Evolutionary conservation across 1,139 yeast species (phyloP).

Genomic region (Candida mesenterica): DNA sequence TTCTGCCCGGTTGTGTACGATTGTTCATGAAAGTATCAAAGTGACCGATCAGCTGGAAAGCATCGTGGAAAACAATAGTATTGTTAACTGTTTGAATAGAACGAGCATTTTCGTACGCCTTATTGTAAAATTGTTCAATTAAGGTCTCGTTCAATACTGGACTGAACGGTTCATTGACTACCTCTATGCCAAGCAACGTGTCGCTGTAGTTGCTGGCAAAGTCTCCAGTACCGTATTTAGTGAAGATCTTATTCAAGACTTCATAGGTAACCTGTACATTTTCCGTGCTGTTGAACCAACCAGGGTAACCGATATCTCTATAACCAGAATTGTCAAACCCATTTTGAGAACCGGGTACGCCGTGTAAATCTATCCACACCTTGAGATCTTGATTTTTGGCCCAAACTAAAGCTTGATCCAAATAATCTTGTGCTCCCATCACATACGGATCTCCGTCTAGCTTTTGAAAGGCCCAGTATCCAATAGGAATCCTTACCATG

Average conservation of each 20-base stretch:
- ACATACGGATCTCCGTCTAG: constrained; percentile 57
- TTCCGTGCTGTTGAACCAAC: constrained; percentile 48
- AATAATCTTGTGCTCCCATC: constrained; percentile 51
- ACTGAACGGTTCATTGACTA: constrained; percentile 66
- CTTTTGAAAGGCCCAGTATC: constrained; percentile 63
- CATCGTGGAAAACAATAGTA: constrained; percentile 59
- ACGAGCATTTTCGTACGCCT: constrained; percentile 41
- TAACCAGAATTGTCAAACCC: constrained; percentile 71
- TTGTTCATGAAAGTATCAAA: constrained; percentile 49
- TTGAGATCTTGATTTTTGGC: constrained; percentile 46
- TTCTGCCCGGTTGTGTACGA: constrained; percentile 13
- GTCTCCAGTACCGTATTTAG: constrained; percentile 41
- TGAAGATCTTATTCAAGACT: constrained; percentile 43
- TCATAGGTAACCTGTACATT: constrained; percentile 42
- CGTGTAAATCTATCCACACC: constrained; percentile 65
- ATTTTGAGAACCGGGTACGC: constrained; percentile 67
- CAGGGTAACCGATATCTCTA: constrained; percentile 44
- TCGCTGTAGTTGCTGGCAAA: constrained; percentile 37
- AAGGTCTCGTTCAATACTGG: constrained; percentile 36
- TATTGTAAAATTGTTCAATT: constrained; percentile 40
- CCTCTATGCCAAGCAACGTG: constrained; percentile 58
- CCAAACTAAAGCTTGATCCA: constrained; percentile 58
- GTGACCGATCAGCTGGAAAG: constrained; percentile 48
- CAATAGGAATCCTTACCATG: constrained; percentile 63
- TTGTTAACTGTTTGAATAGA: constrained; percentile 33